Percentiles rank a stretch among this genome's conserved stretches.
Evolutionary conservation across 352 stramenopile genomes (phyloP).

Genomic region (Pythium aquatile): DNA sequence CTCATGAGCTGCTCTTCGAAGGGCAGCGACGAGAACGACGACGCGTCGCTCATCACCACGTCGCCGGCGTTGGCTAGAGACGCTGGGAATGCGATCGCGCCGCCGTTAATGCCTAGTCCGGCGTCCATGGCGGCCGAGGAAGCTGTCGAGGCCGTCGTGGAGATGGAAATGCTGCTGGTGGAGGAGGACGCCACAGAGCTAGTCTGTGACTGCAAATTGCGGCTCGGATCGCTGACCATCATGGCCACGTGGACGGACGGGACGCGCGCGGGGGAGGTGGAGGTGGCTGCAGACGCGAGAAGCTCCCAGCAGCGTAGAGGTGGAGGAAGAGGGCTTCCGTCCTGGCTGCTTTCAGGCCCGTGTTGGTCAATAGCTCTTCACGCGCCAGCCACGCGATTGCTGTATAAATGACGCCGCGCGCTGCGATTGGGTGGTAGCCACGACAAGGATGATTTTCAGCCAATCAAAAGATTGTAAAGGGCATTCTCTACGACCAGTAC

Average conservation of each 20-base stretch:
- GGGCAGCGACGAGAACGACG: conserved; percentile 25
- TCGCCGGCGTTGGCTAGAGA: conserved; percentile 11
- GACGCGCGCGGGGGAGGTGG: neutral
- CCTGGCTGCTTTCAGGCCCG: neutral
- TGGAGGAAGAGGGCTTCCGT: neutral
- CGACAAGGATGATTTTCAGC: conserved; percentile 26
- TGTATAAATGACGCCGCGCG: conserved; percentile 13
- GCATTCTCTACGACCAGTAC: conserved; percentile 25
- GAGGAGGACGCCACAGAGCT: neutral
- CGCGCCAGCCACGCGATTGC: conserved; percentile 23
- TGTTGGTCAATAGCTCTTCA: conserved; percentile 8
- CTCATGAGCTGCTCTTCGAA: conserved; percentile 64
- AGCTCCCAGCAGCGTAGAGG: neutral
- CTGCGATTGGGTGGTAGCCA: conserved; percentile 39
- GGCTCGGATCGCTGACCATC: conserved; percentile 45
- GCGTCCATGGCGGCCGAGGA: neutral
- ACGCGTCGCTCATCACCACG: conserved; percentile 13
- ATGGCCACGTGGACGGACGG: conserved; percentile 16
- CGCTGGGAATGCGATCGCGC: conserved; percentile 18
- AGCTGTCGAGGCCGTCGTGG: conserved; percentile 13
- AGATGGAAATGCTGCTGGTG: neutral
- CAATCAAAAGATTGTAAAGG: conserved; percentile 19
- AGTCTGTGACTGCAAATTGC: conserved; percentile 8
- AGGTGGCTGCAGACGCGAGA: neutral
- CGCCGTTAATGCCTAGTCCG: neutral